Base-by-base conservation (phyloP, 345 rosid species). In the Eutrema yunnanense region DNA sequence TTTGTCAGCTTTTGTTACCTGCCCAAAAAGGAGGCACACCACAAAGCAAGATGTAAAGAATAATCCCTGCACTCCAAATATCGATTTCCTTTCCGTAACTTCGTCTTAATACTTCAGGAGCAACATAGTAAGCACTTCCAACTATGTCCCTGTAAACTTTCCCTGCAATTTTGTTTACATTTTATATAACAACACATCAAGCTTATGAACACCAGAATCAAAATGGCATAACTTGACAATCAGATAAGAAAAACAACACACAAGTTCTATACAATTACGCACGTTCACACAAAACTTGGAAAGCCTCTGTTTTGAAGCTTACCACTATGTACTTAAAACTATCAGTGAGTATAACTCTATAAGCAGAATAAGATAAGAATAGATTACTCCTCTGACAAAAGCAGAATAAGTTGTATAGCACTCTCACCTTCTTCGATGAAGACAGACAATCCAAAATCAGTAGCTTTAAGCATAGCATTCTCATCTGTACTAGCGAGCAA, bases 1-100 rank as follows among this genome's bases (percentile, higher is more conserved):
- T 11, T 6, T 34, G 0, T 40, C 40, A 44, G 42, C 11, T 34
- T 29, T 34, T 22, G 57, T 82, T 87, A 93, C 98, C 95, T 30
- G 90, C 96, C 97, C 97, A 93, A 82, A 93, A 93, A 52, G 98
- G 98, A 79, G 98, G 97, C 12, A 89, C 92, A 0, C 92, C 96
- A 68, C 90, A 83, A 29, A 93, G 88, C 67, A 93, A 90, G 80
- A 89, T 87, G 75, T 93, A 93, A 32, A 89, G 77, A 50, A 93
- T 87, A 71, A 93, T 85, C 50, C 94, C 96, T 27, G 95, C 98
- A 78, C 94, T 90, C 98, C 97, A 93, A 34, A 87, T 49, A 67
- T 90, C 96, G 9, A 89, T 90, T 73, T 93, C 98, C 76, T 89
- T 90, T 32, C 98, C 97, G 4, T 94, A 94, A 37, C 83, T 82